Percentiles rank a stretch among this genome's conserved stretches.
phyloP scores from a whole-genome alignment of 2,329 filamentous ascomycete genomes.

The Paraphaeosphaeria sporulosa region DNA sequence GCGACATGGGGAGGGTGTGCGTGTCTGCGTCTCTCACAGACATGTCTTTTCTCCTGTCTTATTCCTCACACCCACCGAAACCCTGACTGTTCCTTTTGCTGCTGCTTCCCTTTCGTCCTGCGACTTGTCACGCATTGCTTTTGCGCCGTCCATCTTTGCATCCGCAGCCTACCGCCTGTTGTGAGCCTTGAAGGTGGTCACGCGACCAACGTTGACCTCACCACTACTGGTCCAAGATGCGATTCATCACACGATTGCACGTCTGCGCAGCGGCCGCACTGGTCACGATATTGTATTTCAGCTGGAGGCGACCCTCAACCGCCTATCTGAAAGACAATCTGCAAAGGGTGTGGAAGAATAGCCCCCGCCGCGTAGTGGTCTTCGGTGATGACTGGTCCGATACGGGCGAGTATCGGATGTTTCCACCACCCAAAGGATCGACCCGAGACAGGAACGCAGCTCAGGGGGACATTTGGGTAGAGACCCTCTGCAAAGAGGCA shows the following conservation, averaged over 20 bases:
- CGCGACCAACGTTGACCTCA: not conserved
- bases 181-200: conserved; percentile 1
- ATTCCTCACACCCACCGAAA: conserved; percentile 5
- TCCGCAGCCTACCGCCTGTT: not conserved
- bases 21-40: conserved; percentile 17
- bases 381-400: conserved; percentile 52
- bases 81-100: conserved; percentile 1
- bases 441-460: conserved; percentile 35
- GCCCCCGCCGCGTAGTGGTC: conserved; percentile 44
- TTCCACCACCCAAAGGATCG: conserved; percentile 33
- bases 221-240: conserved; percentile 28
- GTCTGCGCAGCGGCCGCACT: conserved; percentile 33
- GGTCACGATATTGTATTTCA: conserved; percentile 39
- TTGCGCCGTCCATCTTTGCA: conserved; percentile 1
- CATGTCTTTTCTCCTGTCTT: conserved; percentile 22
- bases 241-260: conserved; percentile 42
- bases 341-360: conserved; percentile 38
- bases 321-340: conserved; percentile 35
- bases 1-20: conserved; percentile 4
- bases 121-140: not conserved
- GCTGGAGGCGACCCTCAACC: conserved; percentile 36
- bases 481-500: conserved; percentile 48
- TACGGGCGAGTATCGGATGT: conserved; percentile 44
- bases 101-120: conserved; percentile 6
- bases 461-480: conserved; percentile 45